A percentile compares a stretch with the other conserved stretches of the same genome.
phyloP scores from a whole-genome alignment of 306 rosid species.

The Begonia masoniana region DNA sequence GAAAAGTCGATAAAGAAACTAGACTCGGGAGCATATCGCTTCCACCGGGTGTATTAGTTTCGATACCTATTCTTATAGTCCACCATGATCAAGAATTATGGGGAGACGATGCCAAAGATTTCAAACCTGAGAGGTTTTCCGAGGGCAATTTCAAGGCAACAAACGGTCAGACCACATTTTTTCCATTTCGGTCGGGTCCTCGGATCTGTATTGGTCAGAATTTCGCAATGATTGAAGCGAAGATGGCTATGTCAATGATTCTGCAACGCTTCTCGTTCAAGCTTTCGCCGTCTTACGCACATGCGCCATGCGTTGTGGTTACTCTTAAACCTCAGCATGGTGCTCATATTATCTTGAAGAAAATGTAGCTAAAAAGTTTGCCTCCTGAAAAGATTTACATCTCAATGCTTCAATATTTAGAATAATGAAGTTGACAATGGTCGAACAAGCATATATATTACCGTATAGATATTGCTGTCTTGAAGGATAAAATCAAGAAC shows the following conservation, averaged over 20 bases:
- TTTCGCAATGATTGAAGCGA: slow-evolving; percentile 23
- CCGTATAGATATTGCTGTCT: too few relatives aligned
- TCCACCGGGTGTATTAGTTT: slow-evolving; percentile 6
- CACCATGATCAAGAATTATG: slow-evolving; percentile 21
- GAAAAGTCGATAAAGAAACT: slow-evolving; percentile 1
- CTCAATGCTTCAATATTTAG: too few relatives aligned
- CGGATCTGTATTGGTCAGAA: slow-evolving; percentile 24
- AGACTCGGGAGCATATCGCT: slow-evolving; percentile 8
- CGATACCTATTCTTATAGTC: slow-evolving; percentile 6
- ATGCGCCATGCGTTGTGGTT: slow-evolving; percentile 3
- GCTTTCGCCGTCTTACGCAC: slow-evolving; percentile 28
- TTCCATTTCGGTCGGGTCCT: slow-evolving; percentile 26
- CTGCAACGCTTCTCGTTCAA: slow-evolving; percentile 26
- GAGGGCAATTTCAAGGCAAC: slow-evolving; percentile 30
- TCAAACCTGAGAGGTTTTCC: slow-evolving; percentile 33
- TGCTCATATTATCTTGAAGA: slow-evolving; percentile 17
- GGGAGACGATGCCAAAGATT: slow-evolving; percentile 27
- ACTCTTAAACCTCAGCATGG: slow-evolving; percentile 24
- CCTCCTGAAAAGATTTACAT: too few relatives aligned
- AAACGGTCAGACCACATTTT: neutral
- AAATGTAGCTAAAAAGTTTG: neutral
- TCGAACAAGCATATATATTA: too few relatives aligned
- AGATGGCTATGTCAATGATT: slow-evolving; percentile 25
- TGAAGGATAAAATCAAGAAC: too few relatives aligned
- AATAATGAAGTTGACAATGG: too few relatives aligned